Evolutionary conservation across 1,284 basidiomycete genomes (phyloP), one percentile per base, ranked within the genome.

Genomic region (Melampsora larici-populina): DNA sequence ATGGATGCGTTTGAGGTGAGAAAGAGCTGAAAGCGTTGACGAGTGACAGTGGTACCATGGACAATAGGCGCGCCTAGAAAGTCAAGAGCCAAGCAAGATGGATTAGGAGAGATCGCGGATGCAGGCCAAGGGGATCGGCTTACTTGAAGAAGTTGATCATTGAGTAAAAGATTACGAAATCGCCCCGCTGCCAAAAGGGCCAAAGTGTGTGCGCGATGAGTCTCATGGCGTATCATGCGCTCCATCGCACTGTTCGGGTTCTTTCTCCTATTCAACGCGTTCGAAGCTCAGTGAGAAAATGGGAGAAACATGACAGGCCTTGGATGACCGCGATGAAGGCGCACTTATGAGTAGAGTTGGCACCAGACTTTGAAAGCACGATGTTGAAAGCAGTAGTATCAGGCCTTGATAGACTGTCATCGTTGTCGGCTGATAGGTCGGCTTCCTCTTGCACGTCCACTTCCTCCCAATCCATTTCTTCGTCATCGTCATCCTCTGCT

Each of bases 131-230:
- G 40, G 13, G 67, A 7, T 17, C 11, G 26, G 2, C 17, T 78
- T 82, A 93, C 94, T 81, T 96, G 92, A 15, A 99, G 86, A 2
- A 93, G 85, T 0, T 86, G 85, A 82, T 97, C 92, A 79, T 93
- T 94, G 24, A 94, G 84, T 91, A 92, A 95, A 73, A 86, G 86
- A 83, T 99, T 98, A 64, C 96, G 88, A 18, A 89, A 85, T 46
- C 87, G 85, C 3, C 91, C 90, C 81, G 91, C 92, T 4, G 89
- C 88, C 1, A 98, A 87, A 9, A 97, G 87, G 18, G 88, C 85
- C 5, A 97, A 85, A 1, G 92, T 92, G 81, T 97, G 94, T 17
- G 93, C 86, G 84, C 95, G 94, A 85, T 97, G 94, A 74, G 89
- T 89, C 78, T 90, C 88, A 60, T 94, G 88, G 29, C 93, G 87